Conservation (phyloP, 345 rosid genomes). For the Theobroma cacao region DNA sequence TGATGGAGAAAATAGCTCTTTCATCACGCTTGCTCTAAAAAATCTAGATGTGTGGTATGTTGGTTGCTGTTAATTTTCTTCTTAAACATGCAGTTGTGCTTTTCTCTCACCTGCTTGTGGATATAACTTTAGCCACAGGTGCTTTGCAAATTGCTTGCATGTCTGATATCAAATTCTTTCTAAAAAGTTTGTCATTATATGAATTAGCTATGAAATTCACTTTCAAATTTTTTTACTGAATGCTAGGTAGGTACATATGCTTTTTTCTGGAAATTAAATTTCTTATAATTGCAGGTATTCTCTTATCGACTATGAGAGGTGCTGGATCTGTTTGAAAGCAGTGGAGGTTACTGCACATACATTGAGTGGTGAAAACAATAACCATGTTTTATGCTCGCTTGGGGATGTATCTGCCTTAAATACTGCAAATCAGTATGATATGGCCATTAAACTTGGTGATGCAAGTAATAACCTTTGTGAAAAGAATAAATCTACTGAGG, state of each 20-base stretch:
- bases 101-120: conserved; percentile 11
- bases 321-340: conserved; percentile 45
- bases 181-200: background rate
- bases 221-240: background rate
- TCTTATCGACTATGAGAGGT: conserved; percentile 42
- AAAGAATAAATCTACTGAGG: conserved; percentile 27
- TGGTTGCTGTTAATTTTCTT: background rate
- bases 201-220: background rate
- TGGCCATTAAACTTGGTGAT: conserved; percentile 19
- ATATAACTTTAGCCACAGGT: background rate
- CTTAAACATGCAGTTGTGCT: conserved; percentile 9
- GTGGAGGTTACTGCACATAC: conserved; percentile 43
- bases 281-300: conserved; percentile 50
- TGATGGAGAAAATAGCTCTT: conserved; percentile 59
- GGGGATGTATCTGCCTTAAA: conserved; percentile 35
- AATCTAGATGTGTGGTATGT: conserved; percentile 58
- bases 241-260: background rate
- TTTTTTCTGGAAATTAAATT: background rate
- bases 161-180: background rate
- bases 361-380: conserved; percentile 35
- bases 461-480: conserved; percentile 24
- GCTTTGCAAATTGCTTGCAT: background rate
- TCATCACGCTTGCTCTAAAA: conserved; percentile 41
- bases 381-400: conserved; percentile 49
- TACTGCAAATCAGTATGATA: conserved; percentile 32